phyloP scores from a whole-genome alignment of 2,329 filamentous ascomycete species.

The Neonectria coccinea region DNA sequence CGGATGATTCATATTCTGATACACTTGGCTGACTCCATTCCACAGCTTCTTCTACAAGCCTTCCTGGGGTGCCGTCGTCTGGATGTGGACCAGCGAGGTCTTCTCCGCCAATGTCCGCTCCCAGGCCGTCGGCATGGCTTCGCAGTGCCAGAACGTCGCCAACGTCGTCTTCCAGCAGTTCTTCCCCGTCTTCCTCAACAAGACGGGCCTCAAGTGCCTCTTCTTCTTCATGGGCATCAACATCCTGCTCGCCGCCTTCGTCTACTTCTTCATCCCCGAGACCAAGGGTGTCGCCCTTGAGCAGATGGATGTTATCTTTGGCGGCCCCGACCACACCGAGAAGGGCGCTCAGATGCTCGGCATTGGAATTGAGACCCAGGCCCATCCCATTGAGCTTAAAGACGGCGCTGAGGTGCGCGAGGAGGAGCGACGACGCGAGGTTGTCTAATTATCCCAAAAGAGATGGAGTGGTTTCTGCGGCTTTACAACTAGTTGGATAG shows the following conservation, averaged over 20 bases:
- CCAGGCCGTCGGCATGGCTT: constrained; percentile 76
- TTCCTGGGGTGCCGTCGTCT: constrained; percentile 76
- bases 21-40: constrained; percentile 11
- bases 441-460: constrained; percentile 29
- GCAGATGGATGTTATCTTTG: constrained; percentile 72
- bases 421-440: constrained; percentile 39
- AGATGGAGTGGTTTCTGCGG: neutral
- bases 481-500: neutral
- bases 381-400: constrained; percentile 36
- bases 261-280: constrained; percentile 64
- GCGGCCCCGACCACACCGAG: constrained; percentile 47
- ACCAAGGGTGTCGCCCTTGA: constrained; percentile 69
- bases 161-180: constrained; percentile 77
- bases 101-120: constrained; percentile 80
- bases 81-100: constrained; percentile 78
- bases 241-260: constrained; percentile 61
- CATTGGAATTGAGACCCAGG: constrained; percentile 18
- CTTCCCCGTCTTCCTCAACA: constrained; percentile 74
- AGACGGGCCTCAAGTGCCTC: constrained; percentile 60
- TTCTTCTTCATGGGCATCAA: constrained; percentile 52
- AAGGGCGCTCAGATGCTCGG: constrained; percentile 47
- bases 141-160: constrained; percentile 71
- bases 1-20: too few relatives aligned
- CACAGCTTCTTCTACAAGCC: constrained; percentile 73
- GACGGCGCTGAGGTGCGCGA: constrained; percentile 40